These are phyloP conservation scores for Yarrowia divulgata DNA, from an alignment of 805 yeast species.

Conservation along the genomic window DNA sequence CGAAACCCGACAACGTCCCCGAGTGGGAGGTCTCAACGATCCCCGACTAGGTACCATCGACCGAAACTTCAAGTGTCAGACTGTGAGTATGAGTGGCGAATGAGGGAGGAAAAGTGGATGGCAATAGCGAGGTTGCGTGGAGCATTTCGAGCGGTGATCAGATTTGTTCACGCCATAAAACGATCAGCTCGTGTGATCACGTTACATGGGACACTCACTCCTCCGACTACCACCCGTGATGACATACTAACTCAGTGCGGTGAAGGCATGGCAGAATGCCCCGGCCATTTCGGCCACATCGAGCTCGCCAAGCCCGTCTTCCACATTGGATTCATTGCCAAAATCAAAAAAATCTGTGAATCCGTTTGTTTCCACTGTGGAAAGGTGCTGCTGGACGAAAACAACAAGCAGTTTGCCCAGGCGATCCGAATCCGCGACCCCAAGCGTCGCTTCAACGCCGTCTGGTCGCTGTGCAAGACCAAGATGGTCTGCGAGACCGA, in stretches of 20 bases:
- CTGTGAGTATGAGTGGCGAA: constrained; percentile 51
- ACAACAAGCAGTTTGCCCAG: constrained; percentile 80
- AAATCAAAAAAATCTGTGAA: constrained; percentile 93
- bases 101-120: not conserved
- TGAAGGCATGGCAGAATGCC: constrained; percentile 99
- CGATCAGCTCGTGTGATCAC: too few species aligned
- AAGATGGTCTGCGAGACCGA: constrained; percentile 97
- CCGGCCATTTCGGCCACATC: constrained; percentile 99
- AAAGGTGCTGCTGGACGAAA: constrained; percentile 84
- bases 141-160: not conserved
- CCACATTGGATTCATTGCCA: constrained; percentile 93
- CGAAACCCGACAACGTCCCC: constrained; percentile 90
- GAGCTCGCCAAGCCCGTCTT: constrained; percentile 98
- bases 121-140: too few species aligned
- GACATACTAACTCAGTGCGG: constrained; percentile 64
- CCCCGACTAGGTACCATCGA: constrained; percentile 97
- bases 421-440: constrained; percentile 91
- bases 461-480: constrained; percentile 90
- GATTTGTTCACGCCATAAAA: not conserved
- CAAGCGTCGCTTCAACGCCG: constrained; percentile 94
- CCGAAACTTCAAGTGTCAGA: constrained; percentile 96
- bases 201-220: not conserved
- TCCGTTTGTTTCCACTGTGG: constrained; percentile 99
- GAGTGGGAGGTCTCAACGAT: constrained; percentile 96
- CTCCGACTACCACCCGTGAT: too few species aligned